phyloP scores from a whole-genome alignment of 106 monocot genomes.

The Chionographis japonica region DNA sequence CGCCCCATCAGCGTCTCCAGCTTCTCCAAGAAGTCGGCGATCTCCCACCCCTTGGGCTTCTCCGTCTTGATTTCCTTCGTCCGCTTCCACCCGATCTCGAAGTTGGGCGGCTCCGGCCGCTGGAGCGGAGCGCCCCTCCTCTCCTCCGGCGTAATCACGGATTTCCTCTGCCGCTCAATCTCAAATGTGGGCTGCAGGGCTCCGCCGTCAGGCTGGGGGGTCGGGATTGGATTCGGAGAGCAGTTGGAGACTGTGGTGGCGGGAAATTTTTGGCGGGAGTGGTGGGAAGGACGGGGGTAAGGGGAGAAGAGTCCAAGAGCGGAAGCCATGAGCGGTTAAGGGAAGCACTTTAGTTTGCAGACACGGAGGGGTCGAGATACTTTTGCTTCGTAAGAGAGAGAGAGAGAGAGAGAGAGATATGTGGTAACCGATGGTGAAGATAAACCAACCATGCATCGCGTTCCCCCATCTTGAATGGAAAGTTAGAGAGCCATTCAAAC shows the following conservation, averaged over 20 bases:
- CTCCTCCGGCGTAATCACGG: constrained; percentile 19
- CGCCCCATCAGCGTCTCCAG: constrained; percentile 64
- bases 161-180: constrained; percentile 19
- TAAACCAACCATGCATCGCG: too few relatives aligned
- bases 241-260: not conserved
- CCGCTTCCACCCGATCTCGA: constrained; percentile 81
- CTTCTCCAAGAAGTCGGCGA: constrained; percentile 81
- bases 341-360: not conserved
- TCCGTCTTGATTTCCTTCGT: constrained; percentile 59
- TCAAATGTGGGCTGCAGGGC: constrained; percentile 1
- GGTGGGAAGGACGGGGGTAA: not conserved
- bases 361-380: not conserved
- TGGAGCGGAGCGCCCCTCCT: constrained; percentile 13
- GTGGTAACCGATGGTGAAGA: too few relatives aligned
- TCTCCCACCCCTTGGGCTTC: constrained; percentile 69
- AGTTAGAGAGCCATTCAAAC: too few relatives aligned
- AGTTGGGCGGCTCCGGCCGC: constrained; percentile 65
- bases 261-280: not conserved
- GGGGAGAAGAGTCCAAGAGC: constrained; percentile 3
- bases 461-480: too few relatives aligned
- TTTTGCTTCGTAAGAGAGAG: too few relatives aligned
- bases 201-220: not conserved
- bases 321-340: constrained; percentile 7
- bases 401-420: too few relatives aligned
- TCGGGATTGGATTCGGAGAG: constrained; percentile 4